A percentile compares a stretch with the other conserved stretches of the same genome.
Conservation (phyloP, 352 stramenopile genomes). For the Pythium scleroteichum region DNA sequence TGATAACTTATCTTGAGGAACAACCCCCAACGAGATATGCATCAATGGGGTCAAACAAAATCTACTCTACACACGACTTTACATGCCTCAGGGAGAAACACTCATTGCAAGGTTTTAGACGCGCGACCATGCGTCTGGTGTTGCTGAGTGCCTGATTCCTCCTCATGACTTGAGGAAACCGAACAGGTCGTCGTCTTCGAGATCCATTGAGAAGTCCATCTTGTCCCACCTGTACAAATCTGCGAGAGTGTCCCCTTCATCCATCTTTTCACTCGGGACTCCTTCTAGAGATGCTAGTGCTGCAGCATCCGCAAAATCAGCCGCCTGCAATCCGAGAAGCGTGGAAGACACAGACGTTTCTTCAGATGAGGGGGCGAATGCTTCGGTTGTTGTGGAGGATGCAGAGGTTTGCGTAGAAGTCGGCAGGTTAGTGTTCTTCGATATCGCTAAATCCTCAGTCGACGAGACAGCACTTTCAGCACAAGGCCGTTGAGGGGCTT, state of each 20-base stretch:
- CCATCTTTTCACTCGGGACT: constrained; percentile 19
- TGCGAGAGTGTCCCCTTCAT: constrained; percentile 50
- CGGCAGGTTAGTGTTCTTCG: background rate
- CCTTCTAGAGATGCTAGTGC: constrained; percentile 32
- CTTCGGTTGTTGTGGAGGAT: background rate
- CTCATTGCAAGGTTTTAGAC: no score
- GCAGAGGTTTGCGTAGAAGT: background rate
- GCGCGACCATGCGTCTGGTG: no score
- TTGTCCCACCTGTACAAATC: constrained; percentile 79
- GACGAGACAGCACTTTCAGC: no score
- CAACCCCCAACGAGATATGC: no score
- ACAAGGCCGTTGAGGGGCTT: no score
- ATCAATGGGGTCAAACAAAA: no score
- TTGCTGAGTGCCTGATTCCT: no score
- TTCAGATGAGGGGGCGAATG: constrained; percentile 16
- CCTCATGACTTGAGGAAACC: constrained; percentile 77
- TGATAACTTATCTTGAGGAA: no score
- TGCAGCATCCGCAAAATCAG: constrained; percentile 13
- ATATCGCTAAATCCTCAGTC: background rate
- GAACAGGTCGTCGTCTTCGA: constrained; percentile 87
- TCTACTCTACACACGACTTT: no score
- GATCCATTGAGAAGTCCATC: constrained; percentile 80
- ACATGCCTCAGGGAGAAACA: no score
- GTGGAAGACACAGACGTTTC: constrained; percentile 22
- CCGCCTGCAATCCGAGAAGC: constrained; percentile 10